These are phyloP conservation scores for Xylariales sp. DNA, from an alignment of 2,329 filamentous ascomycete genomes.

Conservation along the genomic window DNA sequence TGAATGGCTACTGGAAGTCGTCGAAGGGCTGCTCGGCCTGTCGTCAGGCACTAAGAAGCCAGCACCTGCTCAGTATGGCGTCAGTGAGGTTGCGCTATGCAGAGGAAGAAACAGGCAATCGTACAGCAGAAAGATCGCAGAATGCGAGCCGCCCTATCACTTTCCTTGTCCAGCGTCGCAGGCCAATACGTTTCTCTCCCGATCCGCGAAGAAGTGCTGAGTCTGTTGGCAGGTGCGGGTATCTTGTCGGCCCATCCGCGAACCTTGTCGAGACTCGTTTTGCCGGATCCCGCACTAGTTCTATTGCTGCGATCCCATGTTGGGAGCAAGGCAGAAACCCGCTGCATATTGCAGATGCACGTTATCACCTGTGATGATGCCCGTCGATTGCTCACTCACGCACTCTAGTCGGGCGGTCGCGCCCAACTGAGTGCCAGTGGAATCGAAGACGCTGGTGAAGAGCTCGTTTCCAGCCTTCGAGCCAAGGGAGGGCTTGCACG, in stretches of 20 bases:
- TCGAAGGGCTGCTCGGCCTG: slow-evolving; percentile 25
- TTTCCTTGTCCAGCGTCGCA: slow-evolving; percentile 78
- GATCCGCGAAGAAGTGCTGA: slow-evolving; percentile 56
- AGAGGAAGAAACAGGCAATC: slow-evolving; percentile 24
- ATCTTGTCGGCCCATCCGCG: slow-evolving; percentile 42
- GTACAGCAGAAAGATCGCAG: slow-evolving; percentile 84
- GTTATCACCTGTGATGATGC: slow-evolving; percentile 8
- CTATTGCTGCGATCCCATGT: slow-evolving; percentile 30
- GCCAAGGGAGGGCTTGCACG: too few relatives aligned
- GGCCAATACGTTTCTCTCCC: slow-evolving; percentile 81
- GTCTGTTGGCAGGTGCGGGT: slow-evolving; percentile 60
- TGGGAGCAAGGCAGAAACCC: slow-evolving; percentile 41
- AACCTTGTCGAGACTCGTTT: slow-evolving; percentile 30
- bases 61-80: slow-evolving; percentile 37
- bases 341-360: slow-evolving; percentile 35
- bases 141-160: slow-evolving; percentile 86
- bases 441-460: too few relatives aligned
- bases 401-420: too few relatives aligned
- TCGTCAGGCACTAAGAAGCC: slow-evolving; percentile 48
- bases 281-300: slow-evolving; percentile 23
- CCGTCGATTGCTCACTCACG: slow-evolving; percentile 2
- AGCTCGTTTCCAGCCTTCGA: too few relatives aligned
- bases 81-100: slow-evolving; percentile 2
- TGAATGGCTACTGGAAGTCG: slow-evolving; percentile 38
- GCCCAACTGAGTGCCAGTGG: not conserved